Evolutionary conservation across 2,329 filamentous ascomycete species (phyloP).

Genomic region (Sporothrix curviconia): DNA sequence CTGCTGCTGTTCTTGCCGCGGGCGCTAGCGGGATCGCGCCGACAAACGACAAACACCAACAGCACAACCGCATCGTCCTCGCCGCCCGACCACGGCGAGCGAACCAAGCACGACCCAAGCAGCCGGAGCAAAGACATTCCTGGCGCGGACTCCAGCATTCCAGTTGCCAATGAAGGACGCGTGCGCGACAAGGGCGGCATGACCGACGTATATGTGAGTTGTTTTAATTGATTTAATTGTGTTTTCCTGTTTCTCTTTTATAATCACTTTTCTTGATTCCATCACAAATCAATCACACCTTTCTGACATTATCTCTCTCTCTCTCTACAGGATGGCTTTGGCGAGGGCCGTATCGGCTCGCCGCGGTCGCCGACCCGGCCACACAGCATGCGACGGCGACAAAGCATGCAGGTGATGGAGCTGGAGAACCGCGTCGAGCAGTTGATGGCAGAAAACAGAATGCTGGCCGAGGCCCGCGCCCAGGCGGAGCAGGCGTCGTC

Average conservation of each 20-base stretch:
- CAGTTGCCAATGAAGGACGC: slow-evolving; percentile 81
- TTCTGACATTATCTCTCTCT: background rate
- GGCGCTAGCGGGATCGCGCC: too few relatives aligned
- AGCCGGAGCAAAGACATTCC: slow-evolving; percentile 17
- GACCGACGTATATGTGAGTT: slow-evolving; percentile 76
- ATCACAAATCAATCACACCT: slow-evolving; percentile 5
- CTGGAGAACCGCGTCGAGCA: slow-evolving; percentile 81
- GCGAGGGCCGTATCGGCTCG: slow-evolving; percentile 78
- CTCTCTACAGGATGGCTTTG: slow-evolving; percentile 72
- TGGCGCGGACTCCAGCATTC: slow-evolving; percentile 40
- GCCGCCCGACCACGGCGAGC: slow-evolving; percentile 12
- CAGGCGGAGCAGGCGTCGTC: slow-evolving; percentile 55
- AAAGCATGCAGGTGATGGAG: slow-evolving; percentile 95
- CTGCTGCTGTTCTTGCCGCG: background rate
- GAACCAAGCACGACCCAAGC: too few relatives aligned
- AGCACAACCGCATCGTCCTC: slow-evolving; percentile 21
- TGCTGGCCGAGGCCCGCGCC: slow-evolving; percentile 65
- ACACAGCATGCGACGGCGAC: slow-evolving; percentile 90
- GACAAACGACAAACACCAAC: slow-evolving; percentile 1
- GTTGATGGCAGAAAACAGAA: slow-evolving; percentile 75
- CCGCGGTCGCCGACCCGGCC: slow-evolving; percentile 89
- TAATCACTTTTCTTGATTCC: background rate
- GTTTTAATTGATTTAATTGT: slow-evolving; percentile 5
- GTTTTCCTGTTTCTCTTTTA: background rate
- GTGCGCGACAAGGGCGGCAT: slow-evolving; percentile 70